Conservation (phyloP, 805 yeast genomes). For the Lipomyces orientalis region DNA sequence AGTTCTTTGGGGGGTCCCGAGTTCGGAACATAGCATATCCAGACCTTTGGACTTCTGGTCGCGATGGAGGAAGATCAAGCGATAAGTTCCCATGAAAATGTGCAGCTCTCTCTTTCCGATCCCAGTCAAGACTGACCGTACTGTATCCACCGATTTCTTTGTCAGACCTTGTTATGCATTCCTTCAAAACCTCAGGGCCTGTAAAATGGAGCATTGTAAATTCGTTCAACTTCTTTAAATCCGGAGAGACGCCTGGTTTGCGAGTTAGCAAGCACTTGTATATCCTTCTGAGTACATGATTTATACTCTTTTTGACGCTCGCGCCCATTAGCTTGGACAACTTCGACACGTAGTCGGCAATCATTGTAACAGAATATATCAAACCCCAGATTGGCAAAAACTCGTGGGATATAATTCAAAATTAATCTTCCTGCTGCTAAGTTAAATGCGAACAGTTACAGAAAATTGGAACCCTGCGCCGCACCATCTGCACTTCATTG, state of each 20-base stretch:
- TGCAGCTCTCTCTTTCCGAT: constrained; percentile 55
- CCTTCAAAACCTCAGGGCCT: constrained; percentile 54
- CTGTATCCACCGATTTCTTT: constrained; percentile 80
- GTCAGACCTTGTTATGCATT: constrained; percentile 69
- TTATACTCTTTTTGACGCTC: constrained; percentile 8
- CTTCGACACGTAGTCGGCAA: constrained; percentile 22
- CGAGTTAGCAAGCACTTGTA: background rate
- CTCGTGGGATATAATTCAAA: background rate
- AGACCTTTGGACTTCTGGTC: constrained; percentile 66
- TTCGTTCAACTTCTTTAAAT: constrained; percentile 36
- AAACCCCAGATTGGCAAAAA: background rate
- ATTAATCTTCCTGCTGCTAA: no score
- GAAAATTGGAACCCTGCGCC: background rate
- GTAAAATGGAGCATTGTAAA: constrained; percentile 64
- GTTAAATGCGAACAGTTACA: no score
- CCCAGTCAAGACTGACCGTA: constrained; percentile 58
- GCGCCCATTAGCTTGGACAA: constrained; percentile 3
- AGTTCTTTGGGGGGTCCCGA: constrained; percentile 59
- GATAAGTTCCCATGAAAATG: constrained; percentile 73
- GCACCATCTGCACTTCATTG: background rate
- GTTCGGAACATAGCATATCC: constrained; percentile 88
- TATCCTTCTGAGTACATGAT: no score
- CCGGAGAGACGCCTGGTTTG: constrained; percentile 14
- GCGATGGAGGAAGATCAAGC: constrained; percentile 67
- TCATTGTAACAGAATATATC: background rate